These are phyloP conservation scores for Neurospora africana DNA, from an alignment of 495 filamentous ascomycete genomes.

Conservation along the genomic window DNA sequence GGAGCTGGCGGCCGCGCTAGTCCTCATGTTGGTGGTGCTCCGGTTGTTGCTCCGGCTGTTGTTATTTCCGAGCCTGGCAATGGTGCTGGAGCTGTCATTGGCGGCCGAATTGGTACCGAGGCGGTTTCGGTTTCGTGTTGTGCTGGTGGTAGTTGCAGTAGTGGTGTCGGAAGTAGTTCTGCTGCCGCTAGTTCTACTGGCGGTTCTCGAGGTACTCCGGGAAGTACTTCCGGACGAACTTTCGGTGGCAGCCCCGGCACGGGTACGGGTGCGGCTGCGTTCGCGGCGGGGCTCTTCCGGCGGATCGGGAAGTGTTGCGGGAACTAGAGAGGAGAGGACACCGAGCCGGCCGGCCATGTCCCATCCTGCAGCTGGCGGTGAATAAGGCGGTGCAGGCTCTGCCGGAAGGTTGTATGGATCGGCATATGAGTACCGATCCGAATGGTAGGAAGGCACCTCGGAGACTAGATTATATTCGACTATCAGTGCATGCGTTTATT, in stretches of 20 bases:
- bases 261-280: not conserved
- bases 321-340: not conserved
- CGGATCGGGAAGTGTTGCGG: not conserved
- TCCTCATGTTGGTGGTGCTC: not conserved
- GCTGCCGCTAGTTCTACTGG: not conserved
- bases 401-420: slow-evolving; percentile 15
- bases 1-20: slow-evolving; percentile 1
- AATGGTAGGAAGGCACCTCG: slow-evolving; percentile 39
- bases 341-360: not conserved
- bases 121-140: not conserved
- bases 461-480: slow-evolving; percentile 22
- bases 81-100: not conserved
- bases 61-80: not conserved
- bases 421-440: slow-evolving; percentile 9
- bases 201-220: not conserved
- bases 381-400: slow-evolving; percentile 33
- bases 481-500: not conserved
- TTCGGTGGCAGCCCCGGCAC: not conserved
- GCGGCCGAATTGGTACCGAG: slow-evolving; percentile 10
- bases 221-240: not conserved
- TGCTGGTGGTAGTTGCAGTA: not conserved
- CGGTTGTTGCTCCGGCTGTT: not conserved
- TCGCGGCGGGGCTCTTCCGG: not conserved
- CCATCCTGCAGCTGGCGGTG: slow-evolving; percentile 15
- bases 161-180: not conserved